A percentile compares a stretch with the other conserved stretches of the same genome.
These are phyloP conservation scores for Apiotrichum sp. DNA, from an alignment of 1,284 basidiomycete genomes.

Conservation along the genomic window DNA sequence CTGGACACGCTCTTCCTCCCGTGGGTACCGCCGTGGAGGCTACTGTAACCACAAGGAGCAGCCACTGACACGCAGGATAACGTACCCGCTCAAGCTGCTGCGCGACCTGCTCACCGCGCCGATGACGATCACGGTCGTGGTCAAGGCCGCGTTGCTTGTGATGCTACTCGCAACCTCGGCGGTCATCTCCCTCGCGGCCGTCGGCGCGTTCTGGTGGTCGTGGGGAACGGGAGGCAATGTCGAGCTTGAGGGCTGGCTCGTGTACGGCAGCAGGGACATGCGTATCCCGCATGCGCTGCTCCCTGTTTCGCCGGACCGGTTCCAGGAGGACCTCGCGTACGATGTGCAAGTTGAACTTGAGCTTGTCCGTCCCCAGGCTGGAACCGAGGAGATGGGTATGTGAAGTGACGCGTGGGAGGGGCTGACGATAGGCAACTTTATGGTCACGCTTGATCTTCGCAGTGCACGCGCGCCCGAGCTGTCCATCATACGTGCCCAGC, in stretches of 20 bases:
- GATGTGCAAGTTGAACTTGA: conserved; percentile 47
- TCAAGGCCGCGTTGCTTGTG: conserved; percentile 34
- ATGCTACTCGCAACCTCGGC: conserved; percentile 34
- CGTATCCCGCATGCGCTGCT: conserved; percentile 41
- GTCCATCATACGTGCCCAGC: conserved; percentile 31
- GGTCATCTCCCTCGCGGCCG: conserved; percentile 38
- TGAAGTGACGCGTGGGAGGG: neutral
- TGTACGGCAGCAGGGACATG: conserved; percentile 30
- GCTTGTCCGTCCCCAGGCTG: conserved; percentile 36
- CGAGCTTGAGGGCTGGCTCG: conserved; percentile 46
- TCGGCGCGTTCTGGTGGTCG: conserved; percentile 46
- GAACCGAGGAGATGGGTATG: conserved; percentile 35
- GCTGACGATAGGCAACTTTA: conserved; percentile 42
- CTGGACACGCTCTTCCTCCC: conserved; percentile 25
- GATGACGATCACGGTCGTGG: conserved; percentile 37
- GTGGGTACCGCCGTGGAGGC: conserved; percentile 20
- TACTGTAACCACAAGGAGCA: too few relatives aligned
- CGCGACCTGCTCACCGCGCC: conserved; percentile 38
- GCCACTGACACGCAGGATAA: conserved; percentile 24
- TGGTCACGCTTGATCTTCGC: conserved; percentile 42
- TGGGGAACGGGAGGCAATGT: conserved; percentile 42
- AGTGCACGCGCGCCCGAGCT: conserved; percentile 24
- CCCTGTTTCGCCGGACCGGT: conserved; percentile 27
- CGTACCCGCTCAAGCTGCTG: conserved; percentile 31
- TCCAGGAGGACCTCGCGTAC: conserved; percentile 44